A percentile compares a stretch with the other conserved stretches of the same genome.
phyloP scores from a whole-genome alignment of 1,139 yeast genomes.

The Arxiozyma heterogenica region DNA sequence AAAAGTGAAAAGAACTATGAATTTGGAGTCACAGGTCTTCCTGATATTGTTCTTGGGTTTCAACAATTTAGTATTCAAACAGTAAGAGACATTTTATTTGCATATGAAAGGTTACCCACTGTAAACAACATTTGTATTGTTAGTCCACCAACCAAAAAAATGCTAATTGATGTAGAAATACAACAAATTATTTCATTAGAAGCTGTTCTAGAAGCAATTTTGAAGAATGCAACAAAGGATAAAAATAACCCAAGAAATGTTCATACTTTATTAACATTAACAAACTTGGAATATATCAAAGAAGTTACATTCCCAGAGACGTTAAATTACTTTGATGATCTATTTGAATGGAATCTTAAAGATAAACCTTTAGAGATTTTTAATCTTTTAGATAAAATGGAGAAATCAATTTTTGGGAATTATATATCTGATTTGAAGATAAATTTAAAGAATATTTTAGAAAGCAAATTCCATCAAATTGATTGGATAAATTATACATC shows the following conservation, averaged over 20 bases:
- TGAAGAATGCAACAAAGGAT: conserved; percentile 37
- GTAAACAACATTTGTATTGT: conserved; percentile 32
- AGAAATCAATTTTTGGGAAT: conserved; percentile 43
- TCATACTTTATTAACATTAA: conserved; percentile 38
- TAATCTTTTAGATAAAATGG: conserved; percentile 40
- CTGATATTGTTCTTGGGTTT: conserved; percentile 37
- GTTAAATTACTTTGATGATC: conserved; percentile 39
- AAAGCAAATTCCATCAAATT: conserved; percentile 38
- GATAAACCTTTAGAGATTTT: conserved; percentile 37
- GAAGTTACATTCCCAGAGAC: conserved; percentile 40
- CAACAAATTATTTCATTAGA: conserved; percentile 46
- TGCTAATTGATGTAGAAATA: conserved; percentile 37
- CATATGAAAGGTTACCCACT: conserved; percentile 33
- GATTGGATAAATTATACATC: conserved; percentile 38
- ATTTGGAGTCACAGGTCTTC: conserved; percentile 42
- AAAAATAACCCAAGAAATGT: conserved; percentile 32
- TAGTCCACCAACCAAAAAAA: conserved; percentile 38
- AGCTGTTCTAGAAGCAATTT: conserved; percentile 40
- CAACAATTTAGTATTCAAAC: conserved; percentile 35
- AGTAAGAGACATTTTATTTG: conserved; percentile 29
- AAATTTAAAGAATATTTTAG: conserved; percentile 39
- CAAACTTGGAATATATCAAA: conserved; percentile 44
- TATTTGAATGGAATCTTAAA: conserved; percentile 37
- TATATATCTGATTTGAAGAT: conserved; percentile 44
- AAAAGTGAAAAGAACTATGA: conserved; percentile 9